phyloP scores from a whole-genome alignment of 1,284 basidiomycete genomes.

The Microbotryum intermedium region DNA sequence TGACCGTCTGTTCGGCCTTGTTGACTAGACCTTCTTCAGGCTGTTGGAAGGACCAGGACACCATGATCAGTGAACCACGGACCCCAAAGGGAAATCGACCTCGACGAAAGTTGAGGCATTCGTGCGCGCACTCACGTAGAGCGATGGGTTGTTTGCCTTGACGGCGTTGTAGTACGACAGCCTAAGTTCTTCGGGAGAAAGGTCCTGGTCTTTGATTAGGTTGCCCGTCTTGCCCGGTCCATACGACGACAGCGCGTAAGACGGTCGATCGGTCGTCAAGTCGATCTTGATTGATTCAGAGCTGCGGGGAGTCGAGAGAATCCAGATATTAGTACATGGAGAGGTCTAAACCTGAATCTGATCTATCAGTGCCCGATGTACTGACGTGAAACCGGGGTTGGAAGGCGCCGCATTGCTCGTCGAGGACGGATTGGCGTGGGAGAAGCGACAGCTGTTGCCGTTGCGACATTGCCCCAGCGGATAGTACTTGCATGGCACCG shows the following conservation, averaged over 20 bases:
- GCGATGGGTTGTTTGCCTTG: conserved; percentile 50
- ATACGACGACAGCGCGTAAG: conserved; percentile 75
- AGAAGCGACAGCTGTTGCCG: too few species aligned
- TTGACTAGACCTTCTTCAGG: conserved; percentile 25
- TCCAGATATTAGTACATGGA: too few species aligned
- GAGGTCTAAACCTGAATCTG: too few species aligned
- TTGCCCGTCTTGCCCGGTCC: conserved; percentile 67
- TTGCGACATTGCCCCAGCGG: too few species aligned
- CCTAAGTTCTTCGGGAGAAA: conserved; percentile 72
- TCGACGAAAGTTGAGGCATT: not conserved
- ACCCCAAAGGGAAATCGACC: not conserved
- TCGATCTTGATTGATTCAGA: conserved; percentile 55
- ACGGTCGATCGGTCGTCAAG: conserved; percentile 57
- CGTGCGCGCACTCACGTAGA: conserved; percentile 54
- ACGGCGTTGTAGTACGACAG: conserved; percentile 56
- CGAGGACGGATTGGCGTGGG: too few species aligned
- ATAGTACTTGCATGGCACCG: too few species aligned
- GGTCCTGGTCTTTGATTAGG: conserved; percentile 59
- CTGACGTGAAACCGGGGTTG: too few species aligned
- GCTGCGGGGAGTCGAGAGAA: conserved; percentile 42
- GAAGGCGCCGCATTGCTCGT: too few species aligned
- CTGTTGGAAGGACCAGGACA: not conserved
- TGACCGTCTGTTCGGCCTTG: conserved; percentile 24
- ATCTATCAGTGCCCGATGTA: too few species aligned
- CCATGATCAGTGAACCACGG: not conserved